Base-by-base conservation (phyloP, 176 grass and related monocot genomes). In the Chrysopogon serrulatus region DNA sequence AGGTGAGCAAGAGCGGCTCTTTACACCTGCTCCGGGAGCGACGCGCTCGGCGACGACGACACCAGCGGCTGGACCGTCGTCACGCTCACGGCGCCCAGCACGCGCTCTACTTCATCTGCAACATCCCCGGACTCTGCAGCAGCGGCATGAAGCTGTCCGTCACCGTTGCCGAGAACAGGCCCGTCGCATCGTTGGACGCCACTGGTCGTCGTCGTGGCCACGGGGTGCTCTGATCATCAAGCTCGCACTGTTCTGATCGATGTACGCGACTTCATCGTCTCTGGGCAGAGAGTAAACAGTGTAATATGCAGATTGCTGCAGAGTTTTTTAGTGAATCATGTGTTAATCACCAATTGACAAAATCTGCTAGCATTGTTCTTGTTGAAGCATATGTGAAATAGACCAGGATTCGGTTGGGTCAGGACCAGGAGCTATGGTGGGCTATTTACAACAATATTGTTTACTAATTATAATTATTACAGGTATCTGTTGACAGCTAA, bases 81-180 rank as follows among this genome's bases (percentile, higher is more conserved):
- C 34, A 18, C 30, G 18, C 85, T 98, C 31, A 54, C 60, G 5
- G 76, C 35, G 8, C 10, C 90, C 11, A 90, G 90, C 69, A 84
- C 57, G n/a, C 88, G 61, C 78, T 92, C 78, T 92, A 92, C 86
- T 91, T 83, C 90, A 91, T 95, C 79, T 94, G 92, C 81, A 45
- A 11, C 21, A 54, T 88, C 70, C 6, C 78, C 35, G 48, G 69
- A 11, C 92, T 94, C 87, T 98, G 95, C 92, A 37, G 7, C 57
- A 18, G 0, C 7, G 95, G 92, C 69, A 92, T 92, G 88, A 98
- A 93, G 86, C 28, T 98, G 34, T 49, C 84, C 34, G 74, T 94
- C 44, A 81, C 62, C 26, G 90, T 86, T 51, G 56, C 59, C 4
- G 76, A 61, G 24, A 41, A 24, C 2, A 31, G 31, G 2, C 48